Percentiles rank a stretch among this genome's conserved stretches.
These are phyloP conservation scores for Yamadazyma aaseri DNA, from an alignment of 1,139 yeast species.

Conservation along the genomic window DNA sequence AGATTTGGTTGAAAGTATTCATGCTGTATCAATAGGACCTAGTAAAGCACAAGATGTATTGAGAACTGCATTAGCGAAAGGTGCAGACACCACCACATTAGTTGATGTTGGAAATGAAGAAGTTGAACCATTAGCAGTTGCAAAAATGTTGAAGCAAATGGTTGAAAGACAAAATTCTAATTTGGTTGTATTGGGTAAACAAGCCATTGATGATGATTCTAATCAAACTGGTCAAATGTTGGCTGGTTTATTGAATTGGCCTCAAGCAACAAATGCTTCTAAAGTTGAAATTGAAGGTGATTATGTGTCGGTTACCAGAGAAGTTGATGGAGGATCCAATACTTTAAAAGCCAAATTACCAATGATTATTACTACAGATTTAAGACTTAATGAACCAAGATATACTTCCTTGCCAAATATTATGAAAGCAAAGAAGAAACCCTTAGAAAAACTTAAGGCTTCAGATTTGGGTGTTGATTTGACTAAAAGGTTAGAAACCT, in stretches of 20 bases:
- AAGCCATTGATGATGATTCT: constrained; percentile 92
- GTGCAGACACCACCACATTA: constrained; percentile 83
- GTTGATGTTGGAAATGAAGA: constrained; percentile 73
- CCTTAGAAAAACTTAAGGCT: constrained; percentile 68
- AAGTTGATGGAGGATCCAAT: constrained; percentile 94
- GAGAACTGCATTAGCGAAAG: constrained; percentile 90
- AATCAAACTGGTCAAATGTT: constrained; percentile 98
- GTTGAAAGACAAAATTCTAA: constrained; percentile 73
- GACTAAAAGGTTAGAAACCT: constrained; percentile 60
- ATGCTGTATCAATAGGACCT: constrained; percentile 92
- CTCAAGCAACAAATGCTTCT: constrained; percentile 96
- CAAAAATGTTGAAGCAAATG: constrained; percentile 74
- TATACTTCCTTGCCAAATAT: constrained; percentile 91
- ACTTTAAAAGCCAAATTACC: constrained; percentile 79
- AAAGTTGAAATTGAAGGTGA: constrained; percentile 70
- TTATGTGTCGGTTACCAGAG: constrained; percentile 76
- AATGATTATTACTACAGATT: constrained; percentile 83
- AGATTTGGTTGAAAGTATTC: constrained; percentile 75
- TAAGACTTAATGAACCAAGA: constrained; percentile 91
- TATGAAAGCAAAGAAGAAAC: constrained; percentile 98
- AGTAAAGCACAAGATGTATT: constrained; percentile 83
- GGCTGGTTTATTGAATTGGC: constrained; percentile 94
- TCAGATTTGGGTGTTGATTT: constrained; percentile 72
- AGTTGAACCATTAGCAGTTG: constrained; percentile 87
- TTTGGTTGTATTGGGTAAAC: constrained; percentile 87